Conservation (phyloP, 306 rosid genomes). For the Phaseolus lunatus region DNA sequence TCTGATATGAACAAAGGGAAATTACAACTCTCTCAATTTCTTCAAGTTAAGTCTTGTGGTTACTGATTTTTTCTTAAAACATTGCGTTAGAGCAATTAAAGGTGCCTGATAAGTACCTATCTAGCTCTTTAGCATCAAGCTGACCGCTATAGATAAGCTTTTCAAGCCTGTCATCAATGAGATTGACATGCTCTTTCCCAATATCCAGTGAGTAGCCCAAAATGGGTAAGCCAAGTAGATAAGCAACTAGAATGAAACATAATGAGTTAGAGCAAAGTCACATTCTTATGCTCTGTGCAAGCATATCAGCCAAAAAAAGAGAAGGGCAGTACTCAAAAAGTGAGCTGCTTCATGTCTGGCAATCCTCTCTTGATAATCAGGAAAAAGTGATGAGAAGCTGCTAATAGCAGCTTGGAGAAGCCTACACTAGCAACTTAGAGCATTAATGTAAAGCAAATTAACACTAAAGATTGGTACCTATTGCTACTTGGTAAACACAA, state of each 20-base stretch:
- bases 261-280: conserved; percentile 18
- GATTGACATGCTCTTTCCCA: conserved; percentile 97
- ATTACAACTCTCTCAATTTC: conserved; percentile 10
- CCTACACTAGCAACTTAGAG: conserved; percentile 55
- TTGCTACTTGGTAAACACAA: conserved; percentile 14
- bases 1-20: conserved; percentile 49
- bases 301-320: background rate
- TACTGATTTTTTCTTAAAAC: background rate
- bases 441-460: conserved; percentile 40
- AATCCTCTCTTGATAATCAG: conserved; percentile 93
- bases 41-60: background rate
- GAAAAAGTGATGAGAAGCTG: conserved; percentile 86
- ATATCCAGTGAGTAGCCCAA: conserved; percentile 87
- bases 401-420: conserved; percentile 95
- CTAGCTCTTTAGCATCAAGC: conserved; percentile 89
- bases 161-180: conserved; percentile 82
- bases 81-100: conserved; percentile 14
- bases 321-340: conserved; percentile 66
- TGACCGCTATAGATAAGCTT: conserved; percentile 88
- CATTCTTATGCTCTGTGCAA: conserved; percentile 20
- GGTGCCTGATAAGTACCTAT: conserved; percentile 55
- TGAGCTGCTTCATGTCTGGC: conserved; percentile 97
- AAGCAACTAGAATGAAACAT: conserved; percentile 62
- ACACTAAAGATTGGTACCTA: conserved; percentile 16
- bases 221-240: conserved; percentile 87